Conservation (phyloP, 208 protist genomes). For the Strigomonas oncopelti region DNA sequence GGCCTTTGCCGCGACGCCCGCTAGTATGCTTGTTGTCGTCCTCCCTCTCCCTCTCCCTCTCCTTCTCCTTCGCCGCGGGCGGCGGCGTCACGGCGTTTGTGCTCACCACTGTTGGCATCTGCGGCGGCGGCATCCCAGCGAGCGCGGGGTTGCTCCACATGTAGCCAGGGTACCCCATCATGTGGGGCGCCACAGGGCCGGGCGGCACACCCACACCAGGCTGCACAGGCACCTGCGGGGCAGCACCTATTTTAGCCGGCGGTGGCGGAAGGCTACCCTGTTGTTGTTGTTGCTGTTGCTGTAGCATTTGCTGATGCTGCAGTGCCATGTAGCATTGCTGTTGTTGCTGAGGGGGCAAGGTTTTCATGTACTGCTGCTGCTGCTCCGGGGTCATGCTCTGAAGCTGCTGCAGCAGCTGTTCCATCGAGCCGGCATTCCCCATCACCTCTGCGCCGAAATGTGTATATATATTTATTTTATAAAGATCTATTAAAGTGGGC, state of each 20-base stretch:
- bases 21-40: too few species aligned
- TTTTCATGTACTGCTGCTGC: slow-evolving; percentile 12
- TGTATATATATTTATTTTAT: neutral
- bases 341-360: slow-evolving; percentile 21
- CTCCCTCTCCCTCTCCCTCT: too few species aligned
- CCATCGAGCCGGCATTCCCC: neutral
- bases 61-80: neutral
- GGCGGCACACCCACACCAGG: neutral
- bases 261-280: slow-evolving; percentile 7
- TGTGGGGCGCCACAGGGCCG: neutral
- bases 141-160: too few species aligned
- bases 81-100: neutral
- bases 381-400: neutral
- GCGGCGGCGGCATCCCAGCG: too few species aligned
- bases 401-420: slow-evolving; percentile 12
- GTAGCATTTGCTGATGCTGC: slow-evolving; percentile 10
- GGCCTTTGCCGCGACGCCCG: too few species aligned
- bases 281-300: slow-evolving; percentile 13
- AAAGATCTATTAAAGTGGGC: too few species aligned
- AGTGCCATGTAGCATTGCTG: slow-evolving; percentile 9
- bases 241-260: neutral
- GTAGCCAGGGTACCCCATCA: too few species aligned
- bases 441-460: too few species aligned
- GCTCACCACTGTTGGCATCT: neutral
- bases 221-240: too few species aligned